These are phyloP conservation scores for Populus tremula DNA, from an alignment of 345 rosid species.

Conservation along the genomic window DNA sequence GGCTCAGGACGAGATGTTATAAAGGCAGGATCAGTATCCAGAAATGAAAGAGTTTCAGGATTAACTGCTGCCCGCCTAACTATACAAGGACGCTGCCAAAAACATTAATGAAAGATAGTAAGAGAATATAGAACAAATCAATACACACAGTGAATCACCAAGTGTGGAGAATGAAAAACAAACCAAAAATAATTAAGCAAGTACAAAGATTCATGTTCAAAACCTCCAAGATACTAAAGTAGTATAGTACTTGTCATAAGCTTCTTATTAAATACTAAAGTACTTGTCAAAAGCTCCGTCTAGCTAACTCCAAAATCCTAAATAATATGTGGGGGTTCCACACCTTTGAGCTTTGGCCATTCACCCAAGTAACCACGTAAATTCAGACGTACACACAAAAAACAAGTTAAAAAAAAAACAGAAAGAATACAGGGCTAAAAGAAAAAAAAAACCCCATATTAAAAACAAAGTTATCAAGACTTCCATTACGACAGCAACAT, in stretches of 20 bases:
- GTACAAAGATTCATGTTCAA: neutral
- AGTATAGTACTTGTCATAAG: neutral
- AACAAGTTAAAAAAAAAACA: neutral
- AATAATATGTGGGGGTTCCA: conserved; percentile 10
- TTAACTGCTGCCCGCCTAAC: conserved; percentile 39
- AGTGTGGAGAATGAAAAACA: neutral
- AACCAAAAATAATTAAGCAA: conserved; percentile 3
- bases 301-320: conserved; percentile 2
- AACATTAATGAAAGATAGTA: conserved; percentile 10
- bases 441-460: neutral
- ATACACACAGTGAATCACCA: neutral
- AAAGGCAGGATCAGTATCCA: conserved; percentile 46
- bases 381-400: conserved; percentile 29
- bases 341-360: neutral
- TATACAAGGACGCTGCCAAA: conserved; percentile 50
- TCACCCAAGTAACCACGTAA: conserved; percentile 9
- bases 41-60: conserved; percentile 42
- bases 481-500: neutral
- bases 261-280: conserved; percentile 10
- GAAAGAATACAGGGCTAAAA: neutral
- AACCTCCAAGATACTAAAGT: neutral
- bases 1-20: conserved; percentile 37
- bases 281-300: conserved; percentile 21
- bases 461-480: neutral
- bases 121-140: conserved; percentile 1